Conservation (phyloP, 345 rosid species). For the Bretschneidera sinensis region DNA sequence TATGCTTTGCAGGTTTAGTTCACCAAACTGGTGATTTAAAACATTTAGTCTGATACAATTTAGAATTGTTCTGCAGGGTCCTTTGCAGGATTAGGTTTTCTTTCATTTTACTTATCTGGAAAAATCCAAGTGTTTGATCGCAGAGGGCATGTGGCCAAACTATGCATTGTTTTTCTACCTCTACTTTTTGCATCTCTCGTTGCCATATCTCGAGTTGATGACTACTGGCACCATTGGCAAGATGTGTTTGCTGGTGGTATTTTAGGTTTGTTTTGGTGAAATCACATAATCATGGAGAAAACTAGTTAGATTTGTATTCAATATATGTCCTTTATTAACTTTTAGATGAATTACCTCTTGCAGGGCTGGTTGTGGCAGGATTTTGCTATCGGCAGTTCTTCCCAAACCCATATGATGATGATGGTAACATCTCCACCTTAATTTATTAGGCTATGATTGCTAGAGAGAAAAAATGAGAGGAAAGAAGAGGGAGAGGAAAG, state of each 20-base stretch:
- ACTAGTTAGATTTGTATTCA: background rate
- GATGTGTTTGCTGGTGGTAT: slow-evolving; percentile 80
- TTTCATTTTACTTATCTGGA: slow-evolving; percentile 70
- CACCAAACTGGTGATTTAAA: background rate
- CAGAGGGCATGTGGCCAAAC: slow-evolving; percentile 74
- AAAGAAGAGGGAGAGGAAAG: too few relatives aligned
- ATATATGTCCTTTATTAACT: background rate
- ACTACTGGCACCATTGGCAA: slow-evolving; percentile 90
- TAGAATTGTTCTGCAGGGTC: slow-evolving; percentile 47
- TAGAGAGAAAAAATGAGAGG: too few relatives aligned
- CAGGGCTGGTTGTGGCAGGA: slow-evolving; percentile 47
- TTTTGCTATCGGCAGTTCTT: slow-evolving; percentile 65
- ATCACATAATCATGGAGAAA: background rate
- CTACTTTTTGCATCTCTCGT: slow-evolving; percentile 67
- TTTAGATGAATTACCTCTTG: background rate
- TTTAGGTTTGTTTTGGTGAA: slow-evolving; percentile 33
- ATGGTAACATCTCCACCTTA: slow-evolving; percentile 25
- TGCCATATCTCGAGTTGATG: slow-evolving; percentile 77
- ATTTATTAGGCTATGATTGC: too few relatives aligned
- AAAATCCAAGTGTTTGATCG: slow-evolving; percentile 63
- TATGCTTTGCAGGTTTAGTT: too few relatives aligned
- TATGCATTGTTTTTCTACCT: slow-evolving; percentile 61
- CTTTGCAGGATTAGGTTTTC: slow-evolving; percentile 73
- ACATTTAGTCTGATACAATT: slow-evolving; percentile 1
- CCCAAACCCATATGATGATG: slow-evolving; percentile 53